Evolutionary conservation across 345 rosid genomes (phyloP).

Genomic region (thale cress (Arabidopsis thaliana)): DNA sequence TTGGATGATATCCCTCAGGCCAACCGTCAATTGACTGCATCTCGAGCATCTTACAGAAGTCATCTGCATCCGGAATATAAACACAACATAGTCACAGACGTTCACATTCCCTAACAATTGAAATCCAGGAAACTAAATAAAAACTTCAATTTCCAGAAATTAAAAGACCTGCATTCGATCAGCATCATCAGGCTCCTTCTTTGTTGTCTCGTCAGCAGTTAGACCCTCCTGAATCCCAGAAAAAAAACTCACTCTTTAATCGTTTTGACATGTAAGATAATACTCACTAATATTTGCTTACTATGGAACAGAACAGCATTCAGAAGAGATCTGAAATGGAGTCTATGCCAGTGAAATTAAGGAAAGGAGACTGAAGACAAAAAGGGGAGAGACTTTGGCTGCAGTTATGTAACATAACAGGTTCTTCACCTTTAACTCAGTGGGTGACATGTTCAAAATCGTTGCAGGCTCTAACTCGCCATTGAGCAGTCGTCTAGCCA

Average conservation of each 20-base stretch:
- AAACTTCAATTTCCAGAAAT: not conserved
- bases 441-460: slow-evolving; percentile 88
- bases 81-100: slow-evolving; percentile 27
- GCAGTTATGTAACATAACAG: not conserved
- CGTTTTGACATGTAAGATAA: slow-evolving; percentile 13
- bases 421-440: slow-evolving; percentile 74
- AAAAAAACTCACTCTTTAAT: slow-evolving; percentile 17
- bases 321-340: not conserved
- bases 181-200: slow-evolving; percentile 84
- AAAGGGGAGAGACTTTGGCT: slow-evolving; percentile 18
- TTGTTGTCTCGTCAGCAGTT: slow-evolving; percentile 80
- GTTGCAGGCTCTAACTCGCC: slow-evolving; percentile 83
- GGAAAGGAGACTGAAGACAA: not conserved
- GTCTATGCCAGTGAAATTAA: not conserved
- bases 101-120: not conserved
- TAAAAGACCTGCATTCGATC: slow-evolving; percentile 80
- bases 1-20: slow-evolving; percentile 90
- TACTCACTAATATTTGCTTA: slow-evolving; percentile 4
- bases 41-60: slow-evolving; percentile 85
- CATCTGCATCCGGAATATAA: slow-evolving; percentile 52
- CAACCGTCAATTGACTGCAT: slow-evolving; percentile 75
- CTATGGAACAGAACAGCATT: slow-evolving; percentile 10
- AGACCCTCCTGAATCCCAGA: slow-evolving; percentile 75
- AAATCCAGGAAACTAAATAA: slow-evolving; percentile 12
- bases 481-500: slow-evolving; percentile 78